Conservation (phyloP, 2,329 filamentous ascomycete species). For the Ceratocystiopsis sp. region DNA sequence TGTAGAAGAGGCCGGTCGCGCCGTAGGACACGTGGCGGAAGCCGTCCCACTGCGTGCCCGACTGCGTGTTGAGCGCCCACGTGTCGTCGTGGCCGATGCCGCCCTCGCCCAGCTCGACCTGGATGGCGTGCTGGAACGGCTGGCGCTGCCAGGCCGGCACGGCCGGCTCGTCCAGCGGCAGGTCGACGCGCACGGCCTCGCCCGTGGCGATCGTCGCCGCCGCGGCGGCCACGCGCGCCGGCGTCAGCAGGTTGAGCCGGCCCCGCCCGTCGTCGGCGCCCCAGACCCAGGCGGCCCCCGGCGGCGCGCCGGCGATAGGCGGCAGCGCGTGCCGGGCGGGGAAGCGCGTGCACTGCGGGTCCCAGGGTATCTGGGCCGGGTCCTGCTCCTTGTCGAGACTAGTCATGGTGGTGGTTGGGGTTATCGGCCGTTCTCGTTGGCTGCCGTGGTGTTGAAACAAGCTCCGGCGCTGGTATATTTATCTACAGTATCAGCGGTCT, state of each 20-base stretch:
- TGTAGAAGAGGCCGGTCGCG: conserved; percentile 1
- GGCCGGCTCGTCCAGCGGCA: conserved; percentile 18
- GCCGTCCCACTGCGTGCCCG: conserved; percentile 8
- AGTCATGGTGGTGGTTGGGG: no score
- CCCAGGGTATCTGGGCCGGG: neutral
- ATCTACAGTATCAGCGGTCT: no score
- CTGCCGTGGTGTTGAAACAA: no score
- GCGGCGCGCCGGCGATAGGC: neutral
- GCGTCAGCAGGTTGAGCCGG: conserved; percentile 31
- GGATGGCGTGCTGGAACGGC: conserved; percentile 2
- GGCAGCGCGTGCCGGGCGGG: neutral
- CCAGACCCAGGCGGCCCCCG: conserved; percentile 16
- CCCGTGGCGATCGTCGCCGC: conserved; percentile 27
- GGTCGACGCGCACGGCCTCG: conserved; percentile 20
- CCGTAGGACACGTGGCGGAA: conserved; percentile 5
- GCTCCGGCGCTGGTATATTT: no score
- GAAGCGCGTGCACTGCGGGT: neutral
- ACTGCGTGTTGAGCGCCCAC: conserved; percentile 6
- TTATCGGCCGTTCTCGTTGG: no score
- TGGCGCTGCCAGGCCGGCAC: conserved; percentile 3
- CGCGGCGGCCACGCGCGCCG: conserved; percentile 22
- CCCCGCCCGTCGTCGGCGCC: conserved; percentile 28
- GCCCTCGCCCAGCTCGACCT: neutral
- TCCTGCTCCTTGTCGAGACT: neutral
- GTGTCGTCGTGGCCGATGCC: conserved; percentile 6